Conservation (phyloP, 176 grass and related monocot species). For the Stipa capillata region DNA sequence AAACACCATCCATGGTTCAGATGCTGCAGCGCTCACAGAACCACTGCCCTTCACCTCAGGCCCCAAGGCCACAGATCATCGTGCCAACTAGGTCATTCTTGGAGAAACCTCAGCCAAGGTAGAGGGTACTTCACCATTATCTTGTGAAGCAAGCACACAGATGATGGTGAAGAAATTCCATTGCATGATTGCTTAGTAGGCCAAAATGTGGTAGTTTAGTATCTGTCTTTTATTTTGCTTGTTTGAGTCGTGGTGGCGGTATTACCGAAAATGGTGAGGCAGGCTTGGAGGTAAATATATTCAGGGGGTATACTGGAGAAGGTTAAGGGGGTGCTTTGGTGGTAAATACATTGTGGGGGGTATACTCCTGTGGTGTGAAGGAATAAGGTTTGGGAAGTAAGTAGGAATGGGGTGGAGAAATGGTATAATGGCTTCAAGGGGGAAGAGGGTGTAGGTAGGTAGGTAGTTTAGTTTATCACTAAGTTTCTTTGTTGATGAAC, state of each 20-base stretch:
- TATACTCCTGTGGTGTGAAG: slow-evolving; percentile 65
- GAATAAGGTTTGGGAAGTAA: slow-evolving; percentile 36
- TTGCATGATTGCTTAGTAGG: slow-evolving; percentile 17
- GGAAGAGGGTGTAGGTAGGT: background rate
- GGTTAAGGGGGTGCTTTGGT: background rate
- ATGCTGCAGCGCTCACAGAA: slow-evolving; percentile 90
- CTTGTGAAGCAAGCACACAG: background rate
- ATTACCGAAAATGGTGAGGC: slow-evolving; percentile 14
- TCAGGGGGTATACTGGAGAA: slow-evolving; percentile 35
- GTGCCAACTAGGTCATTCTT: slow-evolving; percentile 24
- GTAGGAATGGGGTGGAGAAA: slow-evolving; percentile 22
- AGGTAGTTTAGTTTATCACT: background rate
- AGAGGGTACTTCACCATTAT: slow-evolving; percentile 11
- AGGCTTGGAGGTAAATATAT: slow-evolving; percentile 41
- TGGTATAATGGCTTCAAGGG: slow-evolving; percentile 34
- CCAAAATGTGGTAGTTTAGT: background rate
- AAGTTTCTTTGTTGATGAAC: background rate
- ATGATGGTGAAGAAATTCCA: slow-evolving; percentile 6
- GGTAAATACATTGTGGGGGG: slow-evolving; percentile 62
- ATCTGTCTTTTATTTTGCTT: slow-evolving; percentile 26
- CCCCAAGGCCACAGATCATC: slow-evolving; percentile 17
- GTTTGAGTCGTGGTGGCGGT: slow-evolving; percentile 22
- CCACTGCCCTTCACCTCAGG: slow-evolving; percentile 22
- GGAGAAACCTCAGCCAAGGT: slow-evolving; percentile 44
- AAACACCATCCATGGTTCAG: slow-evolving; percentile 86